A percentile compares a stretch with the other conserved stretches of the same genome.
Conservation (phyloP, 768 basidiomycete genomes). For the Hygrocybe punicea region DNA sequence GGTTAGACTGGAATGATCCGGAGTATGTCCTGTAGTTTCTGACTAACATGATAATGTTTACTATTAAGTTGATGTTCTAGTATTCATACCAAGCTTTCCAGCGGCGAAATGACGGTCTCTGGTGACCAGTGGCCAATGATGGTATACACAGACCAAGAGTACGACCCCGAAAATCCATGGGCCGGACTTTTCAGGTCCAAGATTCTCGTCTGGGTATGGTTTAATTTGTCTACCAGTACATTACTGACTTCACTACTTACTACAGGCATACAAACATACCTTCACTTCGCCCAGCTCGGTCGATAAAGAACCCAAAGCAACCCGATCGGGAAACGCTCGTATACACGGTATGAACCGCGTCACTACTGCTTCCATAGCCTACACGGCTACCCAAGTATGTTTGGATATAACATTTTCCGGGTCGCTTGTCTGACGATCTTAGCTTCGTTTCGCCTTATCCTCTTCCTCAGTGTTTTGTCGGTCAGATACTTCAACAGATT, state of each 20-base stretch:
- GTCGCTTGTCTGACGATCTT: not conserved
- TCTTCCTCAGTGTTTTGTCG: conserved; percentile 16
- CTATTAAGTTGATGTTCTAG: not conserved
- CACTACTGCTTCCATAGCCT: not conserved
- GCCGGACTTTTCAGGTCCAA: not conserved
- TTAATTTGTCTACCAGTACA: not conserved
- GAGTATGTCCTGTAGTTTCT: conserved; percentile 12
- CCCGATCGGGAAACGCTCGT: not conserved
- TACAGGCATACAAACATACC: not conserved
- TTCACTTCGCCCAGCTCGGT: not conserved
- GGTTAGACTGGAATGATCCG: conserved; percentile 16
- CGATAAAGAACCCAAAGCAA: not conserved
- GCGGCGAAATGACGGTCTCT: not conserved
- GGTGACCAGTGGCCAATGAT: not conserved
- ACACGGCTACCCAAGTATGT: not conserved
- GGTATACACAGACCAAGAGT: not conserved
- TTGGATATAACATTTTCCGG: not conserved
- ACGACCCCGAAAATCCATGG: not conserved
- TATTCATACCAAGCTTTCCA: not conserved
- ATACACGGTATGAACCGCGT: not conserved
- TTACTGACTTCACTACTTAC: not conserved
- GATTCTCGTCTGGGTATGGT: not conserved
- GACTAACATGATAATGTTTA: not conserved
- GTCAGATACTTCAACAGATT: conserved; percentile 21
- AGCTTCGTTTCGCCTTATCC: conserved; percentile 13